phyloP scores from a whole-genome alignment of 2,329 filamentous ascomycete species.

The Ophiostoma sp. region DNA sequence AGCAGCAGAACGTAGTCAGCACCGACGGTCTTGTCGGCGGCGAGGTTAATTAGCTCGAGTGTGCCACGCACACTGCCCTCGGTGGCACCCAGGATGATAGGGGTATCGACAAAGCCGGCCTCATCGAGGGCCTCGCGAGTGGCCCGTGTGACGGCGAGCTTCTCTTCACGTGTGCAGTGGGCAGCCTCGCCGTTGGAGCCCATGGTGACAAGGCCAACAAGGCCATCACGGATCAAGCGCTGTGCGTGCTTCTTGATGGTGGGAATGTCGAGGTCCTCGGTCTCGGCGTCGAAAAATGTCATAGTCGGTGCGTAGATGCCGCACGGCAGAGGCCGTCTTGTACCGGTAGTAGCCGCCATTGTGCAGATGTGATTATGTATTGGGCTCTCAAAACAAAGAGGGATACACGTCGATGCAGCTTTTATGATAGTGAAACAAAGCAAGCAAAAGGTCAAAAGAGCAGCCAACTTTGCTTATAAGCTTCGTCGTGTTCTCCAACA shows the following conservation, averaged over 20 bases:
- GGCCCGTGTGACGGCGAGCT: slow-evolving; percentile 65
- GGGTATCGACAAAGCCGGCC: slow-evolving; percentile 68
- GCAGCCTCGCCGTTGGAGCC: slow-evolving; percentile 88
- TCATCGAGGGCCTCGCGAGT: slow-evolving; percentile 77
- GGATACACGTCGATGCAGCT: background rate
- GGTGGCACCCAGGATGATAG: slow-evolving; percentile 75
- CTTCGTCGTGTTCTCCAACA: background rate
- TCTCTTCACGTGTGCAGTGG: slow-evolving; percentile 74
- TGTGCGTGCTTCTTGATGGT: slow-evolving; percentile 75
- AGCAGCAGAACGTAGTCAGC: slow-evolving; percentile 76
- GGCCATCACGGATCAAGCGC: slow-evolving; percentile 68
- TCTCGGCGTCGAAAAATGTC: slow-evolving; percentile 81
- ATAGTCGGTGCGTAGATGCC: slow-evolving; percentile 86
- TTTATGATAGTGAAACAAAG: slow-evolving; percentile 5
- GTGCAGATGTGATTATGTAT: background rate
- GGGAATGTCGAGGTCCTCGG: slow-evolving; percentile 76
- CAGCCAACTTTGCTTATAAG: slow-evolving; percentile 14
- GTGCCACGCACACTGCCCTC: slow-evolving; percentile 77
- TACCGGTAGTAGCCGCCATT: slow-evolving; percentile 37
- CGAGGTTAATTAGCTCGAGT: slow-evolving; percentile 65
- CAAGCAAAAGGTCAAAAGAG: slow-evolving; percentile 21
- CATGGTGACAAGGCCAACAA: slow-evolving; percentile 79
- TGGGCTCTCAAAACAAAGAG: background rate
- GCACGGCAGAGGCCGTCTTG: slow-evolving; percentile 59
- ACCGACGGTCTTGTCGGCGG: slow-evolving; percentile 52